Evolutionary conservation across 345 rosid species (phyloP).

Genomic region (Acer yangbiense): DNA sequence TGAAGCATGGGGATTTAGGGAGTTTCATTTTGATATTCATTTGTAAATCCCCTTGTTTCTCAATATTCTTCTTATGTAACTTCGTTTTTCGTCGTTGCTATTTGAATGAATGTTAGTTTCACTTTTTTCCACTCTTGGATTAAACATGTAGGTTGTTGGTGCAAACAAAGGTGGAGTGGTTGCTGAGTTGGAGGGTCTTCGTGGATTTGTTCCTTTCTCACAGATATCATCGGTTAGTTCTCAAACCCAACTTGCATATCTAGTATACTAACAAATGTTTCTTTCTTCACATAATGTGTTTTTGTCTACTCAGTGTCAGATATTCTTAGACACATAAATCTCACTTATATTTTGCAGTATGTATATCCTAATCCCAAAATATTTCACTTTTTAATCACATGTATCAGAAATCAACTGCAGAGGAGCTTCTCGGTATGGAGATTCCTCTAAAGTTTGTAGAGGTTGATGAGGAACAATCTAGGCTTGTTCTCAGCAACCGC

Average conservation of each 20-base stretch:
- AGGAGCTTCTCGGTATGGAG: constrained; percentile 86
- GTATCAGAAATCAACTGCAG: constrained; percentile 73
- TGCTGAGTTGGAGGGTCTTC: constrained; percentile 78
- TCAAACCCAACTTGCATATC: constrained; percentile 12
- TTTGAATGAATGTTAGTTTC: background rate
- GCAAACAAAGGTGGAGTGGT: constrained; percentile 96
- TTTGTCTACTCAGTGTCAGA: background rate
- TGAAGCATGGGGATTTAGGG: background rate
- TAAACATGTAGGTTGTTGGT: constrained; percentile 60
- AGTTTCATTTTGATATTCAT: constrained; percentile 4
- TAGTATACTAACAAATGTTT: background rate
- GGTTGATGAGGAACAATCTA: constrained; percentile 91
- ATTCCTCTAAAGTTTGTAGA: constrained; percentile 92
- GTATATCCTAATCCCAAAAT: background rate
- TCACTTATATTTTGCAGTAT: background rate
- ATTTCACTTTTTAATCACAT: constrained; percentile 8
- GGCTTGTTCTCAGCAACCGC: constrained; percentile 93
- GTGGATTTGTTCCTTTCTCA: constrained; percentile 95
- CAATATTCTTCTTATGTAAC: background rate
- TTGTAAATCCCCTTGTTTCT: background rate
- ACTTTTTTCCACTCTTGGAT: background rate
- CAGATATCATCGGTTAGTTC: constrained; percentile 79
- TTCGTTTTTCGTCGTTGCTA: background rate
- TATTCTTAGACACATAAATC: background rate
- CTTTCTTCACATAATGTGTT: background rate